These are phyloP conservation scores for Gryganskiella cystojenkinii DNA, from an alignment of 192 early-diverging fungal species.

Conservation along the genomic window DNA sequence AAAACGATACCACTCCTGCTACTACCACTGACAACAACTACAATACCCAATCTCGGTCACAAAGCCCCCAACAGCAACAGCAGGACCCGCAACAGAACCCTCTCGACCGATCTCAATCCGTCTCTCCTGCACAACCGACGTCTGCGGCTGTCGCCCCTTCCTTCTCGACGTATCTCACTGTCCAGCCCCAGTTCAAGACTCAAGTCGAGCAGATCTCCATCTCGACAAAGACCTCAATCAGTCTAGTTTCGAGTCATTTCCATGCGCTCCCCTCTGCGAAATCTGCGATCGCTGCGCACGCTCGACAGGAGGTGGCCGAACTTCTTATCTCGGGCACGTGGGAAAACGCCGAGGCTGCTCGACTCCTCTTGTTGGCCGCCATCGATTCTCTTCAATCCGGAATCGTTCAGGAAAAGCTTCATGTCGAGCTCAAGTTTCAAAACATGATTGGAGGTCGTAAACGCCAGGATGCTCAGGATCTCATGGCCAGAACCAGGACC, in stretches of 20 bases:
- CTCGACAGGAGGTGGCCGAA: conserved; percentile 45
- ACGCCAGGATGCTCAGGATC: conserved; percentile 62
- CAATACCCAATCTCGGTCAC: conserved; percentile 7
- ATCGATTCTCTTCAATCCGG: conserved; percentile 34
- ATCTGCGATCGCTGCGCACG: conserved; percentile 33
- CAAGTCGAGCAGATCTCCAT: conserved; percentile 36
- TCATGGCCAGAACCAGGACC: conserved; percentile 76
- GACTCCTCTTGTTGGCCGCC: conserved; percentile 35
- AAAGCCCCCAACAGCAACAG: background rate
- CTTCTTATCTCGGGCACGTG: conserved; percentile 44
- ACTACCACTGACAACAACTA: background rate
- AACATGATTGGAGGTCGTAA: conserved; percentile 78
- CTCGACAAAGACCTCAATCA: conserved; percentile 32
- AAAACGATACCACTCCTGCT: too few relatives aligned
- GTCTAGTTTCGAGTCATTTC: conserved; percentile 42
- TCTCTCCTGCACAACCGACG: conserved; percentile 1
- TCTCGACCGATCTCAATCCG: background rate
- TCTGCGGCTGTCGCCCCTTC: background rate
- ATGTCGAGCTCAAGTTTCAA: conserved; percentile 64
- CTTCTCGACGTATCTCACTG: conserved; percentile 23
- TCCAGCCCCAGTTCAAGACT: conserved; percentile 39
- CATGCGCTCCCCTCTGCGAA: conserved; percentile 41
- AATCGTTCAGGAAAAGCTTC: conserved; percentile 27
- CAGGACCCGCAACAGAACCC: background rate
- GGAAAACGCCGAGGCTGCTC: conserved; percentile 46